These are phyloP conservation scores for Cystobasidium slooffiae DNA, from an alignment of 1,284 basidiomycete genomes.

Conservation along the genomic window DNA sequence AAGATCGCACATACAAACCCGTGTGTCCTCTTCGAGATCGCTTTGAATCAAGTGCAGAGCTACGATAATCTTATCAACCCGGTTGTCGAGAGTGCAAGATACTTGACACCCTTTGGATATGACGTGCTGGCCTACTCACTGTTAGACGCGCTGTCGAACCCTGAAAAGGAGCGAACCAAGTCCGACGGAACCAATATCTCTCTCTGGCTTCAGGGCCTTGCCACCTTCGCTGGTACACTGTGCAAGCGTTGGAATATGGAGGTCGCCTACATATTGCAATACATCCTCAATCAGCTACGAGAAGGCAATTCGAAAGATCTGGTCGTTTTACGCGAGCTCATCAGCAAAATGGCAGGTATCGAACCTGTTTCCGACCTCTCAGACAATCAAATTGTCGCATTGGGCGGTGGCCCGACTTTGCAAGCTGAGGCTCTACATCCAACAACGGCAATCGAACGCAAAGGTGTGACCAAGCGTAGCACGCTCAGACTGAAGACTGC, in stretches of 20 bases:
- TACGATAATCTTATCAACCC: slow-evolving; percentile 93
- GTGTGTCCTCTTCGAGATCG: slow-evolving; percentile 84
- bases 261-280: slow-evolving; percentile 81
- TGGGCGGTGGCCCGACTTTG: slow-evolving; percentile 85
- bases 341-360: slow-evolving; percentile 94
- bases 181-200: slow-evolving; percentile 89
- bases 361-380: slow-evolving; percentile 81
- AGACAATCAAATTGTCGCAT: slow-evolving; percentile 82
- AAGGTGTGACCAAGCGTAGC: slow-evolving; percentile 61
- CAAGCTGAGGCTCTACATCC: slow-evolving; percentile 73
- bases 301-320: slow-evolving; percentile 84
- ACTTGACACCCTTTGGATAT: slow-evolving; percentile 87
- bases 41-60: slow-evolving; percentile 91
- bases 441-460: slow-evolving; percentile 53
- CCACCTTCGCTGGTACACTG: slow-evolving; percentile 89
- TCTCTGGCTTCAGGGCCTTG: slow-evolving; percentile 90
- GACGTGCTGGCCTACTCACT: slow-evolving; percentile 90
- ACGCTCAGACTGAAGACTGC: slow-evolving; percentile 62
- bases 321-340: slow-evolving; percentile 85
- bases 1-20: slow-evolving; percentile 95
- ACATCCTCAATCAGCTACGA: slow-evolving; percentile 87
- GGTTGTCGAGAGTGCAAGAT: slow-evolving; percentile 87
- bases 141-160: slow-evolving; percentile 85
- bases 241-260: slow-evolving; percentile 64
- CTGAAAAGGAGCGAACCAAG: slow-evolving; percentile 81